phyloP scores from a whole-genome alignment of 2,329 filamentous ascomycete genomes.

The Orbilia ellipsospora region DNA sequence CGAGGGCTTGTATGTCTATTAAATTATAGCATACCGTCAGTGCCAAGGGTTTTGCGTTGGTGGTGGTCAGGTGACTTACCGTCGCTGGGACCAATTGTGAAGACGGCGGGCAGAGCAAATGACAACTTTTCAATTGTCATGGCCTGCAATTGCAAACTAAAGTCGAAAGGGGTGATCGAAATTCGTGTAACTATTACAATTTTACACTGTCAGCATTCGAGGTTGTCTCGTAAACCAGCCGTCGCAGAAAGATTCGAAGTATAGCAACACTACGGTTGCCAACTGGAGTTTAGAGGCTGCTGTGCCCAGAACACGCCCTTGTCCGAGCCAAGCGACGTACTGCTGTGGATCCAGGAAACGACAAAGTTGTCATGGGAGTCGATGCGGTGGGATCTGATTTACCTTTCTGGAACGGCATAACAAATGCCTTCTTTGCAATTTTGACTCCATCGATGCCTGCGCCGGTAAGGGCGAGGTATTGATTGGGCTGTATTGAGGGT shows the following conservation, averaged over 20 bases:
- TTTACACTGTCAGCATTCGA: conserved; percentile 57
- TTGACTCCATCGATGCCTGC: conserved; percentile 77
- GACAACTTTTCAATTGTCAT: conserved; percentile 86
- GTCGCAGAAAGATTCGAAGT: conserved; percentile 9
- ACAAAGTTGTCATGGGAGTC: neutral
- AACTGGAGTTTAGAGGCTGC: neutral
- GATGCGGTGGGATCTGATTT: neutral
- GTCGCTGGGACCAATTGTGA: conserved; percentile 66
- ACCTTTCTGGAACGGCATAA: conserved; percentile 75
- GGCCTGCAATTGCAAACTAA: conserved; percentile 82
- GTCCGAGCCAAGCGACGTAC: conserved; percentile 55
- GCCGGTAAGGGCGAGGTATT: conserved; percentile 89
- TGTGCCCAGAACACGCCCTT: no score
- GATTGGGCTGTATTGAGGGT: conserved; percentile 69
- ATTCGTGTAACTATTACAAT: conserved; percentile 61
- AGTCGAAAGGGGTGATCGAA: conserved; percentile 80
- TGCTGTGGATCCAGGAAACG: neutral
- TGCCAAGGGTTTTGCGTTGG: neutral
- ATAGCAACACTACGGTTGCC: neutral
- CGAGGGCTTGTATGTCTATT: conserved; percentile 70
- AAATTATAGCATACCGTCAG: conserved; percentile 54
- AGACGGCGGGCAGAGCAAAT: conserved; percentile 64
- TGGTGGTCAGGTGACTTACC: conserved; percentile 23
- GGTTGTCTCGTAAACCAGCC: neutral
- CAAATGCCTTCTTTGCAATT: conserved; percentile 81